Evolutionary conservation across 2,329 filamentous ascomycete genomes (phyloP).

Genomic region (Colletotrichum sp.): DNA sequence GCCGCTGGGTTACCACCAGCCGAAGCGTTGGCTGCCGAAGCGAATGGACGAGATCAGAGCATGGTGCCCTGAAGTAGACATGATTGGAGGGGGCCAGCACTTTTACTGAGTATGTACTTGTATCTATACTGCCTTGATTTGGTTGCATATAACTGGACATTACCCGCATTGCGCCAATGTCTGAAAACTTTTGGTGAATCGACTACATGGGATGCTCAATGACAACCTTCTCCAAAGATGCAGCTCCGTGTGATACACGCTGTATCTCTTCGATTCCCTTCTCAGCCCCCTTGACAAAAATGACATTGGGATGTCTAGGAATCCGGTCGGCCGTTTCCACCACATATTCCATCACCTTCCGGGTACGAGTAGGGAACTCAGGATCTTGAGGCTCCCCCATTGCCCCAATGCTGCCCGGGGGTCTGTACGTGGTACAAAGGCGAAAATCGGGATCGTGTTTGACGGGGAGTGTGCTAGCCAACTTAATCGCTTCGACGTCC

Average conservation of each 20-base stretch:
- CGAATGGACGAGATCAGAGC: slow-evolving; percentile 27
- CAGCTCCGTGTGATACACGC: not conserved
- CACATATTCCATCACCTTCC: not conserved
- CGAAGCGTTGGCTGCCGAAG: slow-evolving; percentile 25
- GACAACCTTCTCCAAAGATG: not conserved
- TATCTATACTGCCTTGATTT: not conserved
- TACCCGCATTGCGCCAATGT: not conserved
- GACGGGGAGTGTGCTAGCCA: not conserved
- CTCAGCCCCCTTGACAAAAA: not conserved
- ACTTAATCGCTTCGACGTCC: not conserved
- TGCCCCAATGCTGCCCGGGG: not conserved
- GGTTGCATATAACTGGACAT: not conserved
- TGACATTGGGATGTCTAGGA: not conserved
- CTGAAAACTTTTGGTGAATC: not conserved
- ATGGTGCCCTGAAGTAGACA: slow-evolving; percentile 34
- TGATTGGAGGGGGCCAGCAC: slow-evolving; percentile 3
- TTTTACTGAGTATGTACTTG: not conserved
- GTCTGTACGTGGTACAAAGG: not conserved
- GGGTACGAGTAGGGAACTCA: not conserved
- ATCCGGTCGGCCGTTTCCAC: not conserved
- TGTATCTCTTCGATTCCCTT: not conserved
- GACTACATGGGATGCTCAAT: not conserved
- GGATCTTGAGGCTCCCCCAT: not conserved
- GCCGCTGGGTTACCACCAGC: slow-evolving; percentile 32
- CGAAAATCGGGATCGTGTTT: not conserved